Conservation (phyloP, 805 yeast species). For the Metschnikowia picachoensis region DNA sequence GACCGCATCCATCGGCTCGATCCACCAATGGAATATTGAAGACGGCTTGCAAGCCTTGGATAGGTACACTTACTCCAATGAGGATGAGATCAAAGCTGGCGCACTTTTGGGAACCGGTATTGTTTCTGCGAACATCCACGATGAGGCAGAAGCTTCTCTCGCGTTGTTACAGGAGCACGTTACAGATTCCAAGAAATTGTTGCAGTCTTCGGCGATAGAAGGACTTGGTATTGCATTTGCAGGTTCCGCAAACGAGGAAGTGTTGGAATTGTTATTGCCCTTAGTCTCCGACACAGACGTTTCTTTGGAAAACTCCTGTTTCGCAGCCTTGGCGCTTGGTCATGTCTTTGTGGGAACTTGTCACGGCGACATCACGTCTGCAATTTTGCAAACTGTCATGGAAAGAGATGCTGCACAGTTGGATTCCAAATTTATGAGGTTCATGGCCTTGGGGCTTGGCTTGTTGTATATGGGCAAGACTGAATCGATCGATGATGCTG, state of each 20-base stretch:
- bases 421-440: constrained; percentile 81
- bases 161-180: constrained; percentile 83
- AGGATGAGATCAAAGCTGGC: constrained; percentile 90
- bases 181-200: constrained; percentile 54
- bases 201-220: constrained; percentile 77
- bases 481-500: constrained; percentile 89
- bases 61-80: constrained; percentile 80
- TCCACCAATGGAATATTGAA: constrained; percentile 85
- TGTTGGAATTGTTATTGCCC: constrained; percentile 73
- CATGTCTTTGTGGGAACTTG: constrained; percentile 95
- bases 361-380: constrained; percentile 90
- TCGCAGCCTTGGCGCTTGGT: constrained; percentile 90
- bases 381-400: constrained; percentile 82
- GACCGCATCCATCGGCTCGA: constrained; percentile 86
- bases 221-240: constrained; percentile 95
- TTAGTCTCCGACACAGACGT: constrained; percentile 72
- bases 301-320: constrained; percentile 72
- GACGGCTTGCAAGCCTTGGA: constrained; percentile 90
- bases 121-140: constrained; percentile 88
- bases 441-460: constrained; percentile 89
- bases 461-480: constrained; percentile 89
- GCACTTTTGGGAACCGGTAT: constrained; percentile 94
- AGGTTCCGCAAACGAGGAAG: constrained; percentile 85
- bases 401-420: constrained; percentile 80
- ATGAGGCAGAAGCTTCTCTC: constrained; percentile 90